phyloP scores from a whole-genome alignment of 345 rosid species.

The Euphorbia peplus region DNA sequence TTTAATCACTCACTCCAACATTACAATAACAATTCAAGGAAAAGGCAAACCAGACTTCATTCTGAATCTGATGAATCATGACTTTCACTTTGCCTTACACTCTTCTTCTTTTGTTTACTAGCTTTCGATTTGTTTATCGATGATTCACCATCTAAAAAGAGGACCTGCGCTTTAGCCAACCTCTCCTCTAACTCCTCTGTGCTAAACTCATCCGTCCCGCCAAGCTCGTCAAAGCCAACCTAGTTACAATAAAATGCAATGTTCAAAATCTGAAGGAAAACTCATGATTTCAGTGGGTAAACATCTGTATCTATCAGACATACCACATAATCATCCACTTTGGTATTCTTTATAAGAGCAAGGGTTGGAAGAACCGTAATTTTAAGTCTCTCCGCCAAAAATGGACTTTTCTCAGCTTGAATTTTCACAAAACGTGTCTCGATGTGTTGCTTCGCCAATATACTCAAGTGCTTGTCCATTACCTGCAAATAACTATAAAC shows the following conservation, averaged over 20 bases:
- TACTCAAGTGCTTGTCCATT: conserved; percentile 85
- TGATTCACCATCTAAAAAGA: conserved; percentile 78
- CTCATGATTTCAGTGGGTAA: neutral
- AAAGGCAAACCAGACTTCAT: neutral
- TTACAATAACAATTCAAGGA: neutral
- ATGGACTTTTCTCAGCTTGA: conserved; percentile 98
- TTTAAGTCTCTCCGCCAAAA: conserved; percentile 88
- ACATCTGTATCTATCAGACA: conserved; percentile 4
- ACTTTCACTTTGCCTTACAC: conserved; percentile 56
- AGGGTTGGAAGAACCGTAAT: conserved; percentile 91
- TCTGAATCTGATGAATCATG: conserved; percentile 31
- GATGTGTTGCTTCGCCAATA: conserved; percentile 81
- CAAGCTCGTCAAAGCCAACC: conserved; percentile 97
- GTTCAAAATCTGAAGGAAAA: neutral
- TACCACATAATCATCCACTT: conserved; percentile 98
- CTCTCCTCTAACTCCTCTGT: conserved; percentile 93
- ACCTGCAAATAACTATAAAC: conserved; percentile 48
- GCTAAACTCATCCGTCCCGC: conserved; percentile 91
- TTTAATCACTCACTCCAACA: neutral
- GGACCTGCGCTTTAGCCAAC: conserved; percentile 79
- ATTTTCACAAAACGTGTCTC: conserved; percentile 95
- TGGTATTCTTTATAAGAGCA: conserved; percentile 89
- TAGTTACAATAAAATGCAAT: conserved; percentile 24
- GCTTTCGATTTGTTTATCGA: conserved; percentile 50
- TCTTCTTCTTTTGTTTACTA: conserved; percentile 49